These are phyloP conservation scores for Poa annua DNA, from an alignment of 176 grass and related monocot genomes.

Conservation along the genomic window DNA sequence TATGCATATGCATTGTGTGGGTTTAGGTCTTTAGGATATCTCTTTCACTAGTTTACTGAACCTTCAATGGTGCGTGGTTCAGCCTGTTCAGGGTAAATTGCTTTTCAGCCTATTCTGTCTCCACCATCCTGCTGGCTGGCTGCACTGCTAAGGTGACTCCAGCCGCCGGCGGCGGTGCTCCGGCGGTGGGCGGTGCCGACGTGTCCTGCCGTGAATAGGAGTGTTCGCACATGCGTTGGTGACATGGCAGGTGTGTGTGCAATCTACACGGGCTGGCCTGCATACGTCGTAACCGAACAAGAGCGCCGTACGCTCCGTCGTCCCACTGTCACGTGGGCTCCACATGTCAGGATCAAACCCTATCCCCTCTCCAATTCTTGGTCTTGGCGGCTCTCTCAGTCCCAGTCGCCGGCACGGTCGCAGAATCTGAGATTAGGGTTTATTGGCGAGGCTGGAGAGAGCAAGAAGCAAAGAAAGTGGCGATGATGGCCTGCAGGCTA, in stretches of 20 bases:
- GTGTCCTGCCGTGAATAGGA: not conserved
- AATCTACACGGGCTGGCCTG: not conserved
- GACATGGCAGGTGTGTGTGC: not conserved
- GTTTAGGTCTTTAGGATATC: no score
- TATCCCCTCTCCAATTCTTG: not conserved
- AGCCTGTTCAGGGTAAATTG: no score
- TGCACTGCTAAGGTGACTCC: not conserved
- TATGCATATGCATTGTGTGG: no score
- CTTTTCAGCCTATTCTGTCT: no score
- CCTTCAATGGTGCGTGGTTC: no score
- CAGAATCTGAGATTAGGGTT: constrained; percentile 3
- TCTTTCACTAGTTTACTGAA: no score
- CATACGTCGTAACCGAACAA: not conserved
- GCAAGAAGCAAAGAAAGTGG: not conserved
- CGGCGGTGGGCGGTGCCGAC: not conserved
- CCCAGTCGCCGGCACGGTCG: constrained; percentile 1
- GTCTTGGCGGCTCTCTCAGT: not conserved
- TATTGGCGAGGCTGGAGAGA: not conserved
- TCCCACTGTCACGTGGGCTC: not conserved
- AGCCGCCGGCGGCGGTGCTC: not conserved
- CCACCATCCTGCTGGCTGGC: no score
- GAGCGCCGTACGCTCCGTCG: not conserved
- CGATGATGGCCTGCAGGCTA: constrained; percentile 43
- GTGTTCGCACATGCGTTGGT: not conserved
- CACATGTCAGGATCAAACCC: not conserved